These are phyloP conservation scores for Rhododendron kiyosumense DNA, from an alignment of 148 eudicot genomes.

Conservation along the genomic window DNA sequence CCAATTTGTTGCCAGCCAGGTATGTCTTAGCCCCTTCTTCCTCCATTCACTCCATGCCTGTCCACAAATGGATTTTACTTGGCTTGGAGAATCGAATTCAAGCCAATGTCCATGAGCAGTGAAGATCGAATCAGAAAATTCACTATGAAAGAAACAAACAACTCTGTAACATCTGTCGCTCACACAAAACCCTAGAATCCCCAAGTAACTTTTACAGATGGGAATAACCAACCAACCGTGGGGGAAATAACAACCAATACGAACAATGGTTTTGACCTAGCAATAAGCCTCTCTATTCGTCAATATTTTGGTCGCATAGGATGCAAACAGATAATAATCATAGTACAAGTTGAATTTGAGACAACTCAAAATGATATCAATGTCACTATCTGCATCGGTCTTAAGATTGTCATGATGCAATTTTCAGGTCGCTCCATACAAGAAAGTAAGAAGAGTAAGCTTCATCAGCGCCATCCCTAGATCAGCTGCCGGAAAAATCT, in stretches of 20 bases:
- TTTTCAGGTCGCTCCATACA: conserved; percentile 52
- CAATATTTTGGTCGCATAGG: background rate
- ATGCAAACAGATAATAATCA: background rate
- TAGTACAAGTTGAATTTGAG: background rate
- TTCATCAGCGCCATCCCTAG: conserved; percentile 42
- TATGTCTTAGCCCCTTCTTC: conserved; percentile 7
- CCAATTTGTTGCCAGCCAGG: conserved; percentile 46
- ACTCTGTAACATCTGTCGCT: background rate
- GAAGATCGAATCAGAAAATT: background rate
- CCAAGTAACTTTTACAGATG: background rate
- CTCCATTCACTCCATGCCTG: background rate
- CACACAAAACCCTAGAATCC: background rate
- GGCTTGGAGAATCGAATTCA: background rate
- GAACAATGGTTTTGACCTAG: background rate
- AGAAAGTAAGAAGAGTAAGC: conserved; percentile 38
- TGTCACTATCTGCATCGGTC: background rate
- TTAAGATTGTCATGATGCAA: background rate
- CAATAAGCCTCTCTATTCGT: background rate
- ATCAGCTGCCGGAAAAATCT: conserved; percentile 51
- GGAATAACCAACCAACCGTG: background rate
- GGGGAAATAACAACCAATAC: background rate
- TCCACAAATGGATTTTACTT: background rate
- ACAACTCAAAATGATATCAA: background rate
- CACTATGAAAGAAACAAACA: background rate
- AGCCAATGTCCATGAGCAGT: background rate